These are phyloP conservation scores for Zelonia costaricensis DNA, from an alignment of 208 protist genomes.

Conservation along the genomic window DNA sequence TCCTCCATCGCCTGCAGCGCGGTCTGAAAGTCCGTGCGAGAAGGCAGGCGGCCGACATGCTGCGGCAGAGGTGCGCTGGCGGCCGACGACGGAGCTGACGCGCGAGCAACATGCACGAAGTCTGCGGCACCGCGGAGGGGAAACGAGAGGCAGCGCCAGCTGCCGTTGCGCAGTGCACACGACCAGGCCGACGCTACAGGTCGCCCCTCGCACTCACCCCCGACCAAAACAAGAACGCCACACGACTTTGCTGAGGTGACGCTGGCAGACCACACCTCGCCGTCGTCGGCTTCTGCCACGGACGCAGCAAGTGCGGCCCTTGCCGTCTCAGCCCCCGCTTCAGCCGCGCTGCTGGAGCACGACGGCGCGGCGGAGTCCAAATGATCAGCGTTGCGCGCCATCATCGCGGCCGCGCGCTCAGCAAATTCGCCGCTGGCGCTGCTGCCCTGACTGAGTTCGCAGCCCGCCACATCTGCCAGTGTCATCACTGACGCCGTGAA, in stretches of 20 bases:
- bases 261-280: slow-evolving; percentile 14
- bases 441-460: no score
- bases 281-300: no score
- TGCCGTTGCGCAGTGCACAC: slow-evolving; percentile 35
- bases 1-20: slow-evolving; percentile 25
- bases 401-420: no score
- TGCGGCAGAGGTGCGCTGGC: not conserved
- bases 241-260: slow-evolving; percentile 12
- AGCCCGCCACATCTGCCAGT: not conserved
- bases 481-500: slow-evolving; percentile 41
- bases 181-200: slow-evolving; percentile 54
- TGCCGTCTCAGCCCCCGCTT: not conserved
- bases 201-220: slow-evolving; percentile 50
- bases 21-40: slow-evolving; percentile 20
- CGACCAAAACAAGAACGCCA: slow-evolving; percentile 46
- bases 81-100: slow-evolving; percentile 1
- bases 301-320: no score
- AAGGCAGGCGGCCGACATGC: slow-evolving; percentile 2
- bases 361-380: no score
- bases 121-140: slow-evolving; percentile 35
- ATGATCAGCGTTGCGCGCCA: no score
- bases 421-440: no score
- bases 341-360: not conserved
- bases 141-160: slow-evolving; percentile 48
- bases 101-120: slow-evolving; percentile 14